Percentiles rank a stretch among this genome's conserved stretches.
Evolutionary conservation across 768 basidiomycete species (phyloP).

Genomic region (Amanita pallidorosea): DNA sequence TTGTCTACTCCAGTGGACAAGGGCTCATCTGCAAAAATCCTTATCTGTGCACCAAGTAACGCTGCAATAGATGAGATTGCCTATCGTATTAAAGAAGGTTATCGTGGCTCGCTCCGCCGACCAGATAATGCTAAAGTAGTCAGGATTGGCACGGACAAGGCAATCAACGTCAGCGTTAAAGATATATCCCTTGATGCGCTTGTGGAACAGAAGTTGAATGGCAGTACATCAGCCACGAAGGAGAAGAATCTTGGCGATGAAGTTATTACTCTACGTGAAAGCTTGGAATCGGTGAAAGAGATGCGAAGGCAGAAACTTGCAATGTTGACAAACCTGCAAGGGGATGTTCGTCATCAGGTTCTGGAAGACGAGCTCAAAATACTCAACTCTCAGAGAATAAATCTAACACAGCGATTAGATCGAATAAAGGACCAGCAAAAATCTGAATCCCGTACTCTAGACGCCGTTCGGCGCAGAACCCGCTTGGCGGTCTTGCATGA

Average conservation of each 20-base stretch:
- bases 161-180: conserved; percentile 70
- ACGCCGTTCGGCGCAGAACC: conserved; percentile 66
- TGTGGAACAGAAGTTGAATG: conserved; percentile 64
- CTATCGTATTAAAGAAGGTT: conserved; percentile 74
- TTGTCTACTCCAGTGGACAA: conserved; percentile 27
- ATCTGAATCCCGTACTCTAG: conserved; percentile 70
- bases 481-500: conserved; percentile 70
- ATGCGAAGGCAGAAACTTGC: conserved; percentile 44
- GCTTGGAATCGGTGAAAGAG: conserved; percentile 61
- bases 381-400: conserved; percentile 54
- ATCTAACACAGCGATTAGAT: conserved; percentile 62
- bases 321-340: conserved; percentile 45
- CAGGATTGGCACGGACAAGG: conserved; percentile 71
- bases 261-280: conserved; percentile 46
- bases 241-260: conserved; percentile 39
- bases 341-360: conserved; percentile 41
- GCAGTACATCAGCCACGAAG: conserved; percentile 26
- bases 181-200: conserved; percentile 83
- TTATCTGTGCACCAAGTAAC: conserved; percentile 96
- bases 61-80: conserved; percentile 98
- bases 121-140: conserved; percentile 68
- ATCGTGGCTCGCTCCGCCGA: conserved; percentile 43
- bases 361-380: conserved; percentile 63
- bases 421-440: conserved; percentile 74
- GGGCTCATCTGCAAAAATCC: conserved; percentile 44